Base-by-base conservation (phyloP, 805 yeast species). In the Soucietia sequanensis region DNA sequence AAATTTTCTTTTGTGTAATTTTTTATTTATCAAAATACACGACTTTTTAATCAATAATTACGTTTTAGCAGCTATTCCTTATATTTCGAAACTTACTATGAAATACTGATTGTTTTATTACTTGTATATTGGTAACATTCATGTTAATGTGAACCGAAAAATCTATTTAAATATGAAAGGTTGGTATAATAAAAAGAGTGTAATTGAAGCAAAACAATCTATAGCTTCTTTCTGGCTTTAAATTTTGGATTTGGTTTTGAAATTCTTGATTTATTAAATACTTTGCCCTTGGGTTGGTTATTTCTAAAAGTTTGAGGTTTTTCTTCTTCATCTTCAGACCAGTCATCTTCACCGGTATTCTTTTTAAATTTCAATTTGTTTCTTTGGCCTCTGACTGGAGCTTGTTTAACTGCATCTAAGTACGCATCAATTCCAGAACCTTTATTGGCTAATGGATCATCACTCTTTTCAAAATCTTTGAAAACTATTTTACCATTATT, bases 311-410 rank as follows among this genome's bases (percentile, higher is more conserved):
- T 22, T 6, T 39, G 35, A 23, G 43, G 48, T 19, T 39, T 39
- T 19, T 33, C 37, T 20, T 70, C 76, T 27, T 58, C 66, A 23
- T 60, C 67, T 31, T 69, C 76, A 37, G 58, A 58, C 48, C 58
- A 54, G 23, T 75, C 78, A 15, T 64, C 69, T 20, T 73, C 73
- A 32, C 70, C 68, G 35, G 71, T 69, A 32, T 78, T 74, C 57
- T 83, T 80, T 65, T 84, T 86, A 68, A 79, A 91, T 65, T 89
- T 91, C 72, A 91, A 76, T 66, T 80, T 88, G 62, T 90, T 90
- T 67, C 78, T 80, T 69, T 87, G 96, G 39, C 97, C 96, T 62
- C 96, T 82, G 3, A 89, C 80, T 20, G 98, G 98, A 16, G 93
- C 97, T 49, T 84, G 85, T 58, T 78, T 83, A 16, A 93, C 88